Evolutionary conservation across 345 rosid species (phyloP).

Genomic region (Gossypium stocksii): DNA sequence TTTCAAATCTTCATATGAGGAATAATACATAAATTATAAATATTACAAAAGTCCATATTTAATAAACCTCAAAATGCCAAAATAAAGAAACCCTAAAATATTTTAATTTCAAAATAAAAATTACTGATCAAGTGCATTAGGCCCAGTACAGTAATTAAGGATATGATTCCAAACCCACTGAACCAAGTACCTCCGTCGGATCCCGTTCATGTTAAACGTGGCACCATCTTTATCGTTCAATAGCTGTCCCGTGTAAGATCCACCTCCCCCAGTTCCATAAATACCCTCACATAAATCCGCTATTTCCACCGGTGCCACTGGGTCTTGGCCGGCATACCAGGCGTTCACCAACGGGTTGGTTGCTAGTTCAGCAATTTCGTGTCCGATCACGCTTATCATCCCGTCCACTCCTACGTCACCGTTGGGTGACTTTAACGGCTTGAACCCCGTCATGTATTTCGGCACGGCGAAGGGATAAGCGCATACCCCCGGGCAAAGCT

Average conservation of each 20-base stretch:
- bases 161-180: constrained; percentile 32
- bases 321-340: constrained; percentile 93
- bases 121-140: constrained; percentile 81
- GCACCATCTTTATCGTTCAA: constrained; percentile 58
- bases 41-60: too few species aligned
- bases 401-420: constrained; percentile 88
- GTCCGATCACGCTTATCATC: constrained; percentile 89
- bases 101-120: not conserved
- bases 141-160: constrained; percentile 81
- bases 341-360: constrained; percentile 91
- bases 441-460: constrained; percentile 13
- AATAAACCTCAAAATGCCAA: constrained; percentile 22
- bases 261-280: constrained; percentile 95
- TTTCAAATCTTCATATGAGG: too few species aligned
- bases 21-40: too few species aligned
- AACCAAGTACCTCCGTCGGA: constrained; percentile 68
- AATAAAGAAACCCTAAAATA: not conserved
- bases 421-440: constrained; percentile 73
- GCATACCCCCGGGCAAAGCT: constrained; percentile 79
- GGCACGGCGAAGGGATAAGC: constrained; percentile 33
- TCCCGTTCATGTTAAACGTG: constrained; percentile 84
- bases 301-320: constrained; percentile 82
- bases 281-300: constrained; percentile 97
- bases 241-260: constrained; percentile 88
- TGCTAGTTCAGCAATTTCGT: constrained; percentile 93